phyloP scores from a whole-genome alignment of 2,329 filamentous ascomycete species.

The Epichloe bromicola region DNA sequence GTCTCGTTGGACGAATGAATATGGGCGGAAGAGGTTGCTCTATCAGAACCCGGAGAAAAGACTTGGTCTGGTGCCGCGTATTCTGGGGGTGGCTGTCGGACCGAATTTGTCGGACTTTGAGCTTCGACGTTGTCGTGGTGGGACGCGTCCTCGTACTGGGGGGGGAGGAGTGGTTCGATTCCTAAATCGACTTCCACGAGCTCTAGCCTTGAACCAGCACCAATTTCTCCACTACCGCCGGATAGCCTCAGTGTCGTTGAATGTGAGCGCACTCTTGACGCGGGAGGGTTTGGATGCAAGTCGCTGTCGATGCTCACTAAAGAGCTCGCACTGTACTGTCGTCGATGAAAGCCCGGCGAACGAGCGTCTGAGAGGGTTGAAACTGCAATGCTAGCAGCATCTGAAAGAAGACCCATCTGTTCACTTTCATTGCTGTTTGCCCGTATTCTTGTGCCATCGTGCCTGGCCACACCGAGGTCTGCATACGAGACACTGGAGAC shows the following conservation, averaged over 20 bases:
- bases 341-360: slow-evolving; percentile 23
- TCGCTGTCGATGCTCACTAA: slow-evolving; percentile 40
- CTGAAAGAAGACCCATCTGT: slow-evolving; percentile 55
- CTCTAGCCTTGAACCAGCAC: slow-evolving; percentile 39
- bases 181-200: slow-evolving; percentile 38
- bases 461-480: slow-evolving; percentile 61
- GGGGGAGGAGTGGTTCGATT: slow-evolving; percentile 30
- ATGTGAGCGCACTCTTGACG: slow-evolving; percentile 30
- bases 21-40: background rate
- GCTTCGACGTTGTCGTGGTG: slow-evolving; percentile 25
- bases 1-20: background rate
- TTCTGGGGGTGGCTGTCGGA: slow-evolving; percentile 38
- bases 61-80: slow-evolving; percentile 20
- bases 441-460: slow-evolving; percentile 63
- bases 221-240: slow-evolving; percentile 16
- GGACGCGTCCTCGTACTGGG: slow-evolving; percentile 40
- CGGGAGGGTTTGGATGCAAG: slow-evolving; percentile 25
- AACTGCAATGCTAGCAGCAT: slow-evolving; percentile 49
- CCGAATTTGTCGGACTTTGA: slow-evolving; percentile 5
- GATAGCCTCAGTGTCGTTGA: slow-evolving; percentile 26
- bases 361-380: slow-evolving; percentile 22
- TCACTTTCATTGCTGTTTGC: slow-evolving; percentile 65
- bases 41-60: background rate
- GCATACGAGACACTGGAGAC: slow-evolving; percentile 67
- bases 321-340: slow-evolving; percentile 39